Evolutionary conservation across 2,329 filamentous ascomycete genomes (phyloP).

Genomic region (Clonostachys byssicola): DNA sequence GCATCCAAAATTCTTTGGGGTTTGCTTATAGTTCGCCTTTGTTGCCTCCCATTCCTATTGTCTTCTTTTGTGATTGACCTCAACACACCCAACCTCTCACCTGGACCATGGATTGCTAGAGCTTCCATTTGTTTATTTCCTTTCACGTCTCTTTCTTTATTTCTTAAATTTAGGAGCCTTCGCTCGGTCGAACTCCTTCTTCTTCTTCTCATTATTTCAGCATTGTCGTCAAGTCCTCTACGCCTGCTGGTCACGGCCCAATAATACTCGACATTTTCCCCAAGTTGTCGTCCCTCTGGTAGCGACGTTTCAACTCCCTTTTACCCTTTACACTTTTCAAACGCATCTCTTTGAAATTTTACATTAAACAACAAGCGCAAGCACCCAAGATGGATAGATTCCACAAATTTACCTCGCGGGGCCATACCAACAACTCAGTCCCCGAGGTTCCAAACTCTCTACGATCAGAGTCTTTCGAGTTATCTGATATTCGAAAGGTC

Average conservation of each 20-base stretch:
- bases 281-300: background rate
- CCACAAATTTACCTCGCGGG: slow-evolving; percentile 30
- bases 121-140: background rate
- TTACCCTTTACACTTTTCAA: background rate
- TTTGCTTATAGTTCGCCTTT: slow-evolving; percentile 7
- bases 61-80: background rate
- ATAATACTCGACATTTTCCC: background rate
- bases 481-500: slow-evolving; percentile 20
- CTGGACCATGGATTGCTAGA: too few relatives aligned
- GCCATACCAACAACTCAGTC: slow-evolving; percentile 21
- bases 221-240: background rate
- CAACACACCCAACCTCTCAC: too few relatives aligned
- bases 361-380: background rate
- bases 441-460: slow-evolving; percentile 31
- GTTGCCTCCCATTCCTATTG: slow-evolving; percentile 4
- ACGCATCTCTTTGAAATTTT: background rate
- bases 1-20: background rate
- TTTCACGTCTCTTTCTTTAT: slow-evolving; percentile 4
- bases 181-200: background rate
- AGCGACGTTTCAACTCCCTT: slow-evolving; percentile 1
- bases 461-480: slow-evolving; percentile 27
- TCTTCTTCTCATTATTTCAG: background rate
- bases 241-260: background rate
- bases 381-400: slow-evolving; percentile 19
- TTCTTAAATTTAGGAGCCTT: background rate